Conservation (phyloP, 495 filamentous ascomycete genomes). For the Tricharina praecox region DNA sequence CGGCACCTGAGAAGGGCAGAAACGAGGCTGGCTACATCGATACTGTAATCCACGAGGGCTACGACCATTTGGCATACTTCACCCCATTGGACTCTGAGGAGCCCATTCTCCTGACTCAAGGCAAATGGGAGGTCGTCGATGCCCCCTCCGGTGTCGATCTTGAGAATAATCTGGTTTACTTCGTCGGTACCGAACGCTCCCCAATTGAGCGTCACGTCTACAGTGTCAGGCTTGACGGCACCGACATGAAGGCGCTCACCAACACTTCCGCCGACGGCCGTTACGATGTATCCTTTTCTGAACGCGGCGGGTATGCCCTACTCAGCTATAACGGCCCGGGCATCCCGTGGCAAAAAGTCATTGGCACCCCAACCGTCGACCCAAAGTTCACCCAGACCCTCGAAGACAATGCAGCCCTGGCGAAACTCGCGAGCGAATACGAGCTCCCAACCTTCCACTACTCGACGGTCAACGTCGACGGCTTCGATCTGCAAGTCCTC, state of each 20-base stretch:
- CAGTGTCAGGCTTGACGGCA: slow-evolving; percentile 67
- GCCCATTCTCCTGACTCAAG: slow-evolving; percentile 70
- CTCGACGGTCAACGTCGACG: slow-evolving; percentile 66
- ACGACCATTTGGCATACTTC: slow-evolving; percentile 88
- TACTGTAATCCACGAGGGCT: slow-evolving; percentile 69
- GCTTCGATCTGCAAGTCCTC: slow-evolving; percentile 62
- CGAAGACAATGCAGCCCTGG: slow-evolving; percentile 58
- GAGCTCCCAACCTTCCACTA: slow-evolving; percentile 77
- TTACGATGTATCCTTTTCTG: slow-evolving; percentile 73
- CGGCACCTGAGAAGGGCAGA: slow-evolving; percentile 60
- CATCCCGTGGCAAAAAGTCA: slow-evolving; percentile 82
- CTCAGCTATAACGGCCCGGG: slow-evolving; percentile 67
- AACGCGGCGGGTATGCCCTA: slow-evolving; percentile 60
- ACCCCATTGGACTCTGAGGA: slow-evolving; percentile 68
- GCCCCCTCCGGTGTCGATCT: slow-evolving; percentile 82
- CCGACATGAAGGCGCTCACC: slow-evolving; percentile 49
- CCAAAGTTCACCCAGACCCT: slow-evolving; percentile 45
- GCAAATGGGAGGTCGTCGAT: slow-evolving; percentile 81
- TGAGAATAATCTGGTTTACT: slow-evolving; percentile 70
- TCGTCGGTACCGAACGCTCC: slow-evolving; percentile 69
- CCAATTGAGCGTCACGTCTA: slow-evolving; percentile 85
- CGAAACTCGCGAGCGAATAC: slow-evolving; percentile 49
- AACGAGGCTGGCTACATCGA: slow-evolving; percentile 81
- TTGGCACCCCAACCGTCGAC: slow-evolving; percentile 59
- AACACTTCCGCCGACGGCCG: slow-evolving; percentile 65